A percentile compares a stretch with the other conserved stretches of the same genome.
Evolutionary conservation across 495 filamentous ascomycete genomes (phyloP).

Genomic region (Daldinia caldariorum): DNA sequence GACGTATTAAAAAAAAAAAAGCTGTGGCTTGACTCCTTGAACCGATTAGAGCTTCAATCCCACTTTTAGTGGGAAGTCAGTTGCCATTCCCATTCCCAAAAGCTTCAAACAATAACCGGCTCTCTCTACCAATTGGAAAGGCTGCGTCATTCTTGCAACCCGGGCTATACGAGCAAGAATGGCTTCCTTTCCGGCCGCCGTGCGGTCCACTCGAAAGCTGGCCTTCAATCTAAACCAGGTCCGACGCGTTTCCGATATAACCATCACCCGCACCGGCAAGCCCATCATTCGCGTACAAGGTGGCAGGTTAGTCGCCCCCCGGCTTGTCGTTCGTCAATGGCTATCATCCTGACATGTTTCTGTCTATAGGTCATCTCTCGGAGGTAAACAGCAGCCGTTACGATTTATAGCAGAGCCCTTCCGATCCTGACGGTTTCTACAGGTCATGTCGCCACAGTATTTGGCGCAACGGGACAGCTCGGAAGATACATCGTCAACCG

Average conservation of each 20-base stretch:
- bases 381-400: constrained; percentile 67
- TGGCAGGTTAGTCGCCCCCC: constrained; percentile 71
- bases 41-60: constrained; percentile 40
- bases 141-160: constrained; percentile 49
- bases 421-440: constrained; percentile 49
- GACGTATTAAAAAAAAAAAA: not conserved
- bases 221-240: constrained; percentile 42
- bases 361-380: constrained; percentile 74
- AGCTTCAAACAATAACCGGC: constrained; percentile 35
- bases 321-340: constrained; percentile 8
- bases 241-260: constrained; percentile 73
- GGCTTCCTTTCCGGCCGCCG: constrained; percentile 59
- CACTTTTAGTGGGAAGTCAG: constrained; percentile 28
- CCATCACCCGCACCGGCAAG: constrained; percentile 87
- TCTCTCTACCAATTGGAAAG: constrained; percentile 46
- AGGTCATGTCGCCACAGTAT: constrained; percentile 97
- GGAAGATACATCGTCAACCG: constrained; percentile 97
- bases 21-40: constrained; percentile 37
- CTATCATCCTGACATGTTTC: constrained; percentile 34
- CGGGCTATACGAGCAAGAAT: constrained; percentile 51
- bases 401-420: constrained; percentile 39
- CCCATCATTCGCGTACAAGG: constrained; percentile 83
- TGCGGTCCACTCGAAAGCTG: constrained; percentile 55
- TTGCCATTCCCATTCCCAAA: not conserved
- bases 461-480: constrained; percentile 95